Percentiles rank a stretch among this genome's conserved stretches.
Conservation (phyloP, 176 grass and related monocot genomes). For the Triticum monococcum region DNA sequence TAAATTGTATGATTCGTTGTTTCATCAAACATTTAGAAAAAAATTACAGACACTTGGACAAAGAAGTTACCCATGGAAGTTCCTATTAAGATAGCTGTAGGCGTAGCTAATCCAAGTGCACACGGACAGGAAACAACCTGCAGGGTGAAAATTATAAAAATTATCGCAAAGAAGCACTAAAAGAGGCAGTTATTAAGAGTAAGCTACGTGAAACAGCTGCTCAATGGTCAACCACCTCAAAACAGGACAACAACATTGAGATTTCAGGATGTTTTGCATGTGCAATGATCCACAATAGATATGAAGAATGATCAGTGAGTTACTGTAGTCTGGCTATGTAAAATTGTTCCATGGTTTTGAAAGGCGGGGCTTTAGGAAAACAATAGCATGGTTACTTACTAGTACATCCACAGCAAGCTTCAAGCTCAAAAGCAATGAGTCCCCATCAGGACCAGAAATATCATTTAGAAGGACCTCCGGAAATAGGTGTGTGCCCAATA, state of each 20-base stretch:
- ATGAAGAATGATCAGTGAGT: neutral
- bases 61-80: conserved; percentile 78
- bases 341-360: neutral
- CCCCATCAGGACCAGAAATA: conserved; percentile 85
- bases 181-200: neutral
- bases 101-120: conserved; percentile 93
- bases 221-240: neutral
- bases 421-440: conserved; percentile 86
- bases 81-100: conserved; percentile 96
- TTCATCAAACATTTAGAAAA: conserved; percentile 16
- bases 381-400: conserved; percentile 49
- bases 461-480: conserved; percentile 93
- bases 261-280: conserved; percentile 19
- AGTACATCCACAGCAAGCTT: conserved; percentile 93
- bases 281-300: neutral
- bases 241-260: neutral
- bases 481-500: conserved; percentile 80
- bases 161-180: neutral
- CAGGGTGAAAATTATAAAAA: conserved; percentile 21
- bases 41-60: neutral
- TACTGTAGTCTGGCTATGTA: neutral
- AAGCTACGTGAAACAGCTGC: neutral
- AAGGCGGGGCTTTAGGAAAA: neutral
- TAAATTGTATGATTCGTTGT: neutral
- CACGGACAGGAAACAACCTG: conserved; percentile 98